These are phyloP conservation scores for Obba rivulosa DNA, from an alignment of 768 basidiomycete genomes.

Conservation along the genomic window DNA sequence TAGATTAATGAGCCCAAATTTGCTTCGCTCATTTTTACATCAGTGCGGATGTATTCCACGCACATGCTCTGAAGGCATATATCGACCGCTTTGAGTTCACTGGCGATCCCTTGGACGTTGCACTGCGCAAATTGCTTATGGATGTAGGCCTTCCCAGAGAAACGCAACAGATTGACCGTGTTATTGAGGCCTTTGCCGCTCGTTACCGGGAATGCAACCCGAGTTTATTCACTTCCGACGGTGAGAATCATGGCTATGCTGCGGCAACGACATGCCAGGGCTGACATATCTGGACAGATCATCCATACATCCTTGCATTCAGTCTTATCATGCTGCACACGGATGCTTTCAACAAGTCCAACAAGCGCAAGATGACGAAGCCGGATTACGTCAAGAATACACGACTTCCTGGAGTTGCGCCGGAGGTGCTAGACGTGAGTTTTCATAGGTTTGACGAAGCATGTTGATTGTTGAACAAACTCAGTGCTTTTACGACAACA, in stretches of 20 bases:
- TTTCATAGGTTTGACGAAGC: not conserved
- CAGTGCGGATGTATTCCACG: slow-evolving; percentile 71
- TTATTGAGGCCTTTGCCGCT: slow-evolving; percentile 91
- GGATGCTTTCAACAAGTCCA: slow-evolving; percentile 96
- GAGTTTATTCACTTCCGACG: slow-evolving; percentile 69
- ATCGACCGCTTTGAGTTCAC: slow-evolving; percentile 74
- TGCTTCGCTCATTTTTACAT: not conserved
- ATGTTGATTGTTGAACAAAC: not conserved
- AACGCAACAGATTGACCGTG: slow-evolving; percentile 97
- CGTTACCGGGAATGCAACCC: slow-evolving; percentile 84
- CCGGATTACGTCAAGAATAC: slow-evolving; percentile 93
- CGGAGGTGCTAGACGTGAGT: slow-evolving; percentile 82
- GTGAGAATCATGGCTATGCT: slow-evolving; percentile 33
- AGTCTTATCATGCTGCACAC: slow-evolving; percentile 99
- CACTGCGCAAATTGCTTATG: slow-evolving; percentile 86
- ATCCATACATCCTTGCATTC: slow-evolving; percentile 94
- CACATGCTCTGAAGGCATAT: slow-evolving; percentile 62
- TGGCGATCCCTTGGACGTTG: slow-evolving; percentile 83
- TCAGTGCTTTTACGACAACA: slow-evolving; percentile 95
- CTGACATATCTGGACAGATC: slow-evolving; percentile 45
- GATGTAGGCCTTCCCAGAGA: slow-evolving; percentile 88
- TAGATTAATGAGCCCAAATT: slow-evolving; percentile 3
- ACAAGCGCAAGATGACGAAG: slow-evolving; percentile 97
- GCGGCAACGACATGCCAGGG: not conserved
- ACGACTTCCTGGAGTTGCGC: slow-evolving; percentile 72